Evolutionary conservation across 495 filamentous ascomycete species (phyloP).

Genomic region (Hypoxylon fuscum): DNA sequence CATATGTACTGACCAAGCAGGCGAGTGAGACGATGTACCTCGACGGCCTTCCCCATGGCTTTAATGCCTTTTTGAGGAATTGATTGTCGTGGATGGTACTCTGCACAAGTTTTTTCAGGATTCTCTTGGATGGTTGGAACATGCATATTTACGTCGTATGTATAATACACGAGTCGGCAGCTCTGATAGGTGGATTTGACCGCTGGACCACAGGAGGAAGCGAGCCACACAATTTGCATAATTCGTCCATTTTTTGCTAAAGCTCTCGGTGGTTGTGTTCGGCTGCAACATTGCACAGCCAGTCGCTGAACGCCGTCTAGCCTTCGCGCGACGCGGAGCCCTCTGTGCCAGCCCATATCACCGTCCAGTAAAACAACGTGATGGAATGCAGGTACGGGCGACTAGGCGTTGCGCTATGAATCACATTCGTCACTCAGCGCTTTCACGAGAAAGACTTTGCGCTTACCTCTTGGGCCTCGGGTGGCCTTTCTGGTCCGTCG

Average conservation of each 20-base stretch:
- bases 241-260: slow-evolving; percentile 39
- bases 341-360: slow-evolving; percentile 29
- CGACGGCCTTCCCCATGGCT: slow-evolving; percentile 32
- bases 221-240: slow-evolving; percentile 49
- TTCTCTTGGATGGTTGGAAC: slow-evolving; percentile 40
- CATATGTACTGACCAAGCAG: slow-evolving; percentile 10
- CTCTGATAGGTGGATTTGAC: slow-evolving; percentile 46
- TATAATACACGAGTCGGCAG: slow-evolving; percentile 29
- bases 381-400: slow-evolving; percentile 42
- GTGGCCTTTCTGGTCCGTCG: slow-evolving; percentile 13
- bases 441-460: slow-evolving; percentile 38
- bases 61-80: slow-evolving; percentile 14
- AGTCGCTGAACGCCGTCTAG: slow-evolving; percentile 44
- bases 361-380: slow-evolving; percentile 36
- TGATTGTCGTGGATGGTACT: slow-evolving; percentile 35
- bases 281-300: slow-evolving; percentile 49
- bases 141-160: slow-evolving; percentile 41
- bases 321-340: slow-evolving; percentile 41
- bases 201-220: slow-evolving; percentile 43
- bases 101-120: slow-evolving; percentile 40
- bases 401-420: slow-evolving; percentile 36
- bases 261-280: slow-evolving; percentile 39
- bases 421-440: slow-evolving; percentile 39
- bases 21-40: slow-evolving; percentile 25
- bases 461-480: slow-evolving; percentile 19